Evolutionary conservation across 2,329 filamentous ascomycete species (phyloP).

Genomic region (Ophiocordyceps camponoti-saundersi): DNA sequence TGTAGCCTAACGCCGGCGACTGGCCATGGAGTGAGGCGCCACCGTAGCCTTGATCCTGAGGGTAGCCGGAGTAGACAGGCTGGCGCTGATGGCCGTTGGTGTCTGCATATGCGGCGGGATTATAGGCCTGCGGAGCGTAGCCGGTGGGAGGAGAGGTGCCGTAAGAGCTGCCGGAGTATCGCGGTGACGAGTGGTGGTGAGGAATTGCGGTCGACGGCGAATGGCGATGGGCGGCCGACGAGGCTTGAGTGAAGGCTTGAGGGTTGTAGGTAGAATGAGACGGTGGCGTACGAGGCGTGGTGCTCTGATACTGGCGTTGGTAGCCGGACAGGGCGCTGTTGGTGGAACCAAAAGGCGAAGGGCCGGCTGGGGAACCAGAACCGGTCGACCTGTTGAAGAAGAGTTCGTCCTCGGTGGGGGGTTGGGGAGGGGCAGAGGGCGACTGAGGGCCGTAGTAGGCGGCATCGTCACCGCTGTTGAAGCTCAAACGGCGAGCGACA

Average conservation of each 20-base stretch:
- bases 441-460: slow-evolving; percentile 25
- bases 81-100: slow-evolving; percentile 30
- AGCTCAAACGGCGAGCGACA: slow-evolving; percentile 45
- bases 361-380: slow-evolving; percentile 8
- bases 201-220: slow-evolving; percentile 35
- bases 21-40: slow-evolving; percentile 19
- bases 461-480: slow-evolving; percentile 60
- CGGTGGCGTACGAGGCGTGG: slow-evolving; percentile 24
- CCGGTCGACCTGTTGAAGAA: slow-evolving; percentile 37
- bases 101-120: slow-evolving; percentile 40
- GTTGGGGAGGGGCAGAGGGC: not conserved
- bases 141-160: slow-evolving; percentile 19
- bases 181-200: slow-evolving; percentile 24
- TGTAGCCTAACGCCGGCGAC: slow-evolving; percentile 18
- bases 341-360: slow-evolving; percentile 23
- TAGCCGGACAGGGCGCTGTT: slow-evolving; percentile 31
- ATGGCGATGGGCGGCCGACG: slow-evolving; percentile 14
- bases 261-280: slow-evolving; percentile 50
- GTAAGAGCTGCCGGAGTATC: slow-evolving; percentile 16
- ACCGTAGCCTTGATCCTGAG: slow-evolving; percentile 25
- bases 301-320: slow-evolving; percentile 31
- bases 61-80: slow-evolving; percentile 30
- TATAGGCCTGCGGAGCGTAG: slow-evolving; percentile 38
- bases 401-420: slow-evolving; percentile 34
- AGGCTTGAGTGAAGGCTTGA: slow-evolving; percentile 34